phyloP scores from a whole-genome alignment of 306 rosid species.

The Cicer arietinum region DNA sequence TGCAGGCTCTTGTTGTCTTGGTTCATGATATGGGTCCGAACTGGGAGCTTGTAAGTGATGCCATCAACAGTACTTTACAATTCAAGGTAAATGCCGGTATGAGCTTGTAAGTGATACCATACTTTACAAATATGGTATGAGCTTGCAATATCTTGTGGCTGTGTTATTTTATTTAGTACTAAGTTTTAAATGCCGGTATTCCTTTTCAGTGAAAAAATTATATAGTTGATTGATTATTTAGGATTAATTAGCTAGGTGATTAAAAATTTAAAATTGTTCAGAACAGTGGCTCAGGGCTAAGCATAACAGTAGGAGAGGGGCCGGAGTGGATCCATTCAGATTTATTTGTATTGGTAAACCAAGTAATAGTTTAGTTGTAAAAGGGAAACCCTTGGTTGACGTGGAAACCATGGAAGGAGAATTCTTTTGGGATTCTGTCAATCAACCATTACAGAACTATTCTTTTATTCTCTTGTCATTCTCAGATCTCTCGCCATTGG shows the following conservation, averaged over 20 bases:
- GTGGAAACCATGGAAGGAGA: not conserved
- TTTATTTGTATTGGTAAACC: not conserved
- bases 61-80: constrained; percentile 84
- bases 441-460: not conserved
- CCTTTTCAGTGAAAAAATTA: not conserved
- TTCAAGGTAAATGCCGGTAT: constrained; percentile 63
- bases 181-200: constrained; percentile 2
- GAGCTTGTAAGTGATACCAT: not conserved
- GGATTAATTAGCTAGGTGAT: constrained; percentile 25
- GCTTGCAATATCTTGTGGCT: not conserved
- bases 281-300: not conserved
- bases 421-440: not conserved
- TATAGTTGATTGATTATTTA: not conserved
- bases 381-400: not conserved
- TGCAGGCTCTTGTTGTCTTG: constrained; percentile 94
- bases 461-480: not conserved
- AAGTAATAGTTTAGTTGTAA: not conserved
- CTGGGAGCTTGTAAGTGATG: constrained; percentile 98
- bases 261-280: not conserved
- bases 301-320: not conserved
- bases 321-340: not conserved
- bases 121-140: not conserved
- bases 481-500: not conserved
- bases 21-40: constrained; percentile 99
- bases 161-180: constrained; percentile 14